These are phyloP conservation scores for Diacronema lutheri DNA, from an alignment of 78 protist species.

Conservation along the genomic window DNA sequence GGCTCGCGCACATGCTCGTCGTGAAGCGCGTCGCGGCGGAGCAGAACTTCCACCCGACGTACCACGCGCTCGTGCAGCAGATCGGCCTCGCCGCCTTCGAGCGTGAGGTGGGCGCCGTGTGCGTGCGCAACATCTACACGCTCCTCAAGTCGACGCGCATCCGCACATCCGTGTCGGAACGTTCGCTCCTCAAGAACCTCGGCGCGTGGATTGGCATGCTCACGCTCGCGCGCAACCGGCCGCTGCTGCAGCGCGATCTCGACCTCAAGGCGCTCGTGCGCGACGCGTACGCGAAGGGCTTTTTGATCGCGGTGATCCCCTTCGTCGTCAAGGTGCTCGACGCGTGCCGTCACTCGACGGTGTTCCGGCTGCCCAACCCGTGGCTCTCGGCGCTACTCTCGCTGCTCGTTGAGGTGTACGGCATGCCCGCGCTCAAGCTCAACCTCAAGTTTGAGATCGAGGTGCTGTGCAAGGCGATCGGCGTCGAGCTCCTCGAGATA, in stretches of 20 bases:
- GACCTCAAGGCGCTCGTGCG: conserved; percentile 86
- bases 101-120: background rate
- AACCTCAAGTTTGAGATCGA: conserved; percentile 94
- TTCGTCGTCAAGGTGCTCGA: conserved; percentile 90
- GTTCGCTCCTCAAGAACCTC: conserved; percentile 87
- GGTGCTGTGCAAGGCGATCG: conserved; percentile 75
- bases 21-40: conserved; percentile 83
- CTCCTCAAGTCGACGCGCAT: conserved; percentile 71
- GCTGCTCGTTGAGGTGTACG: conserved; percentile 77
- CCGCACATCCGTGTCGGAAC: conserved; percentile 49
- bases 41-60: conserved; percentile 85
- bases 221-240: conserved; percentile 88
- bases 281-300: conserved; percentile 72
- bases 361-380: conserved; percentile 93
- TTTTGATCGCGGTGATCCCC: conserved; percentile 84
- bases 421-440: conserved; percentile 70
- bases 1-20: conserved; percentile 85
- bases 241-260: conserved; percentile 83
- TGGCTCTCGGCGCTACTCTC: conserved; percentile 87
- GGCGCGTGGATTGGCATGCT: conserved; percentile 94
- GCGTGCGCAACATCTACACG: conserved; percentile 10
- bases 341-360: background rate
- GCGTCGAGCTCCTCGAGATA: conserved; percentile 60
- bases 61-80: conserved; percentile 59
- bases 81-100: conserved; percentile 39